These are phyloP conservation scores for Xerocomus cyaneibrunnescens DNA, from an alignment of 1,284 basidiomycete genomes.

Conservation along the genomic window DNA sequence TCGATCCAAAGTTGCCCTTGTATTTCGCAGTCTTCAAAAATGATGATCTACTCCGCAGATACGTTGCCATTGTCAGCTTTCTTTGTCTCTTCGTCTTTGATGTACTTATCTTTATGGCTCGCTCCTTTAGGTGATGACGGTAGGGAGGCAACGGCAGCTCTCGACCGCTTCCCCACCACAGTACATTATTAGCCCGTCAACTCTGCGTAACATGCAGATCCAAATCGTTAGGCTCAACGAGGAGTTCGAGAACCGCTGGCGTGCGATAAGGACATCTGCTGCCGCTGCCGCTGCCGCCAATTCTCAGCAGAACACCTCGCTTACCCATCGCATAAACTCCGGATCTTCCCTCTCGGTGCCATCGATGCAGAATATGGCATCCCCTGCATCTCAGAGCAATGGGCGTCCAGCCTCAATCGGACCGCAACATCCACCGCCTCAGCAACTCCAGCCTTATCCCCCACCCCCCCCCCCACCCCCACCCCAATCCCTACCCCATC, in stretches of 20 bases:
- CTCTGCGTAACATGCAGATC: constrained; percentile 47
- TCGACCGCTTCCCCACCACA: constrained; percentile 46
- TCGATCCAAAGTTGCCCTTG: constrained; percentile 52
- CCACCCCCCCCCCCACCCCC: constrained; percentile 1
- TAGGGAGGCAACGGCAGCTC: constrained; percentile 51
- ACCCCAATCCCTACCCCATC: constrained; percentile 5
- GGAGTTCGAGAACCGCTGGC: constrained; percentile 36
- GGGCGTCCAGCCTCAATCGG: constrained; percentile 23
- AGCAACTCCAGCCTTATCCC: constrained; percentile 21
- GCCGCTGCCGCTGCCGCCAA: constrained; percentile 6
- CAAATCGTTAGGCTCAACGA: constrained; percentile 46
- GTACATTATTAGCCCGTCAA: constrained; percentile 47
- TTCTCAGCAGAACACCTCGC: constrained; percentile 13
- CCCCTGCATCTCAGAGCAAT: constrained; percentile 3
- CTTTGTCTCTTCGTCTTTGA: constrained; percentile 17
- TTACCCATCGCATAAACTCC: constrained; percentile 14
- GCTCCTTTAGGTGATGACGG: constrained; percentile 46
- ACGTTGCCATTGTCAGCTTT: constrained; percentile 53
- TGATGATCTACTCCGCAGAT: constrained; percentile 46
- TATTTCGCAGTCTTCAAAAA: constrained; percentile 45
- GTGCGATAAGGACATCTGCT: constrained; percentile 19
- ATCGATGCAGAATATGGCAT: constrained; percentile 16
- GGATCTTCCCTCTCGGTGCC: constrained; percentile 10
- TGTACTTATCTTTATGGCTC: constrained; percentile 6
- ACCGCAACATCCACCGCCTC: constrained; percentile 25